These are phyloP conservation scores for Entonaema liquescens DNA, from an alignment of 495 filamentous ascomycete species.

Conservation along the genomic window DNA sequence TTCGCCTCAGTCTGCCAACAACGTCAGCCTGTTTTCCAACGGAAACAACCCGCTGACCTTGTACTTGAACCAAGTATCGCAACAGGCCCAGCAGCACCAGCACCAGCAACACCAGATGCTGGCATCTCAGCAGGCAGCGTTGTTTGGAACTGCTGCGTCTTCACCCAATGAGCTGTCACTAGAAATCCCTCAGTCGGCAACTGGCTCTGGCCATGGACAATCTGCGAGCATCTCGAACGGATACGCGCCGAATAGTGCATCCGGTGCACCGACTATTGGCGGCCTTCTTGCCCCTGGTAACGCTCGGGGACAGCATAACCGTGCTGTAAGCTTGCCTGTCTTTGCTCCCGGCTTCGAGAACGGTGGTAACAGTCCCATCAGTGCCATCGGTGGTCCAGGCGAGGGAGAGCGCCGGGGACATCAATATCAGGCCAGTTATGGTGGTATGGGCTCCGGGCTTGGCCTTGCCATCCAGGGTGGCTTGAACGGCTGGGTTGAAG, in stretches of 20 bases:
- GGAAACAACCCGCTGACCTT: slow-evolving; percentile 92
- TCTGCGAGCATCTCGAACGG: slow-evolving; percentile 69
- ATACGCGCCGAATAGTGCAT: slow-evolving; percentile 57
- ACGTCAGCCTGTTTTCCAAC: slow-evolving; percentile 75
- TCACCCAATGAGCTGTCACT: slow-evolving; percentile 61
- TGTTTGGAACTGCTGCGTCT: slow-evolving; percentile 66
- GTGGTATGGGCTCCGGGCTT: slow-evolving; percentile 59
- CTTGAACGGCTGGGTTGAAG: slow-evolving; percentile 65
- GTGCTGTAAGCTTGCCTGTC: slow-evolving; percentile 83
- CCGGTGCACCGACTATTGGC: slow-evolving; percentile 72
- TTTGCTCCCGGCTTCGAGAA: slow-evolving; percentile 63
- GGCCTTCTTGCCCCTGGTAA: slow-evolving; percentile 79
- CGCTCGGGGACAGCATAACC: slow-evolving; percentile 75
- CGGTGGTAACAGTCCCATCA: slow-evolving; percentile 57
- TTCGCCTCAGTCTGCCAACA: slow-evolving; percentile 48
- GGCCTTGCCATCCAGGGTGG: slow-evolving; percentile 61
- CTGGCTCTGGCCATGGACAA: slow-evolving; percentile 66
- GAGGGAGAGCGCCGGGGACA: slow-evolving; percentile 61
- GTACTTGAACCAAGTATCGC: slow-evolving; percentile 87
- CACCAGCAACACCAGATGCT: slow-evolving; percentile 73
- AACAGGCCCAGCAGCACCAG: slow-evolving; percentile 78
- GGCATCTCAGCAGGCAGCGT: slow-evolving; percentile 66
- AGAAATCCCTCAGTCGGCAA: slow-evolving; percentile 65
- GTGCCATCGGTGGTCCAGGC: slow-evolving; percentile 51
- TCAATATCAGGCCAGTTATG: slow-evolving; percentile 64